Percentiles rank a stretch among this genome's conserved stretches.
Conservation (phyloP, 495 filamentous ascomycete species). For the Jackrogersella multiformis region DNA sequence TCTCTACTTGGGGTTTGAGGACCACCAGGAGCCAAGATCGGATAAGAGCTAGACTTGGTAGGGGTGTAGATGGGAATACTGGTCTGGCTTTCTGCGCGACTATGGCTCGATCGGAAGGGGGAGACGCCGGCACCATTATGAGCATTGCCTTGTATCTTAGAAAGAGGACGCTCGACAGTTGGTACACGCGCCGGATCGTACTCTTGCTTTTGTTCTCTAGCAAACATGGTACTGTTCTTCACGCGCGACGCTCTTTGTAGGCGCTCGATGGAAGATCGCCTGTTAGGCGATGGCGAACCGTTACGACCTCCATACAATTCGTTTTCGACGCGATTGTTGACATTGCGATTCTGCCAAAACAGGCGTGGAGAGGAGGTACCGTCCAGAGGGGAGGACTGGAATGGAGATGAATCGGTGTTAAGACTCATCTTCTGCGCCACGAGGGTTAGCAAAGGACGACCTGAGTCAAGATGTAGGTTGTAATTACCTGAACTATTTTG, state of each 20-base stretch:
- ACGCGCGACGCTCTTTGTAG: constrained; percentile 92
- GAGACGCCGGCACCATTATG: constrained; percentile 59
- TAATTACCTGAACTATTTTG: constrained; percentile 62
- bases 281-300: constrained; percentile 70
- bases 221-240: constrained; percentile 95
- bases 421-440: constrained; percentile 58
- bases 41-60: constrained; percentile 45
- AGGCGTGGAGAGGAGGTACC: constrained; percentile 74
- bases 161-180: constrained; percentile 79
- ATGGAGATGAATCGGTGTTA: constrained; percentile 74
- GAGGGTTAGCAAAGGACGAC: constrained; percentile 39
- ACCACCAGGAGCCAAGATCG: constrained; percentile 36
- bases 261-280: constrained; percentile 90
- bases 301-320: constrained; percentile 66
- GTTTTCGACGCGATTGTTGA: constrained; percentile 75
- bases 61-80: constrained; percentile 57
- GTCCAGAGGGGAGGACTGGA: constrained; percentile 76
- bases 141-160: constrained; percentile 73
- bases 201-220: constrained; percentile 85
- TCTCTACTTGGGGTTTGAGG: constrained; percentile 75
- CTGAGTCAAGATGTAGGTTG: constrained; percentile 1
- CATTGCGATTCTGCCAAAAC: constrained; percentile 87
- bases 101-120: constrained; percentile 59
- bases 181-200: constrained; percentile 85
- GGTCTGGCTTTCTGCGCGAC: constrained; percentile 58